These are phyloP conservation scores for Dryas alaskensis DNA, from an alignment of 306 rosid species.

Conservation along the genomic window DNA sequence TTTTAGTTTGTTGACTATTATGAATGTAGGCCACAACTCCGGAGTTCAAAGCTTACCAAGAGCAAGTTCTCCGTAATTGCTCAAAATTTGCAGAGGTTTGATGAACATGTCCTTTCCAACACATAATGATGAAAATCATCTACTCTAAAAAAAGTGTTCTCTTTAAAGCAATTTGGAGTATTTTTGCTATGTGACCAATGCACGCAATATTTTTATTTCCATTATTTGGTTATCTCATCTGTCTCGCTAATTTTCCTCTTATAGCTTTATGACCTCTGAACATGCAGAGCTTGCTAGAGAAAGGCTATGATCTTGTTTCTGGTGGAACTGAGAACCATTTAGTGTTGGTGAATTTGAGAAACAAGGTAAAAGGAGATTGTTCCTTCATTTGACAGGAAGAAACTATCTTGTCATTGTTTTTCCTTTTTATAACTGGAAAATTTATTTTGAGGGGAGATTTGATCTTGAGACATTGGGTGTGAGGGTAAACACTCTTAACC, in stretches of 20 bases:
- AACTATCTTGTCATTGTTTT: neutral
- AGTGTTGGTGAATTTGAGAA: slow-evolving; percentile 76
- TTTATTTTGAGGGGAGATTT: neutral
- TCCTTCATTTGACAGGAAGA: slow-evolving; percentile 20
- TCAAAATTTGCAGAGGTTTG: slow-evolving; percentile 74
- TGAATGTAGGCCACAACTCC: slow-evolving; percentile 66
- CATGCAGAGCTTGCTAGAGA: slow-evolving; percentile 79
- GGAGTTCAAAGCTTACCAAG: slow-evolving; percentile 86
- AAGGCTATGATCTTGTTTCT: slow-evolving; percentile 85
- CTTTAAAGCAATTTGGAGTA: neutral
- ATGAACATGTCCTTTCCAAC: neutral
- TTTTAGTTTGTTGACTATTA: slow-evolving; percentile 21
- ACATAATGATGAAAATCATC: neutral
- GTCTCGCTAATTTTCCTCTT: slow-evolving; percentile 17
- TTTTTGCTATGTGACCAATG: neutral
- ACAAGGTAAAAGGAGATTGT: slow-evolving; percentile 54
- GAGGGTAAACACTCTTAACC: too few relatives aligned
- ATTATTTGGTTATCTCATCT: slow-evolving; percentile 14
- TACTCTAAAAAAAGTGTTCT: neutral
- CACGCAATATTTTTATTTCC: neutral
- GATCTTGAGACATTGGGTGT: too few relatives aligned
- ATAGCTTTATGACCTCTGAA: slow-evolving; percentile 34
- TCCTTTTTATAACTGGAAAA: neutral
- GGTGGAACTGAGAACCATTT: slow-evolving; percentile 97
- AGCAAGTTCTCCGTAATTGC: slow-evolving; percentile 76